phyloP scores from a whole-genome alignment of 495 filamentous ascomycete genomes.

The Astrothelium macrocarpum region DNA sequence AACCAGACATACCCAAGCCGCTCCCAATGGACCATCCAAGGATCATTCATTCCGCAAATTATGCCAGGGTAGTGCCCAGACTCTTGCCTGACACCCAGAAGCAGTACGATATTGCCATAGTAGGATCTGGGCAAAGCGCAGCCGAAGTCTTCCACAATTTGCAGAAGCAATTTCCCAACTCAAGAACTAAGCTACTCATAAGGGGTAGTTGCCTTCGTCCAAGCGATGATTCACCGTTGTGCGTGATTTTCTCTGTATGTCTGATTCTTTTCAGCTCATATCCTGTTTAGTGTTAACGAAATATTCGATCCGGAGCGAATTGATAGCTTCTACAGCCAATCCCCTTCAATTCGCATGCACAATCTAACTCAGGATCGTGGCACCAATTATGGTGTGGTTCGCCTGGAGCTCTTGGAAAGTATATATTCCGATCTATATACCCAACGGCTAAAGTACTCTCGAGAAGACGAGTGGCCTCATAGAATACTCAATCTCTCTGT shows the following conservation, averaged over 20 bases:
- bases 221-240: constrained; percentile 95
- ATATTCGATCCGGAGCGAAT: constrained; percentile 85
- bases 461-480: constrained; percentile 68
- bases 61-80: constrained; percentile 51
- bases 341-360: constrained; percentile 49
- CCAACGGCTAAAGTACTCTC: constrained; percentile 60
- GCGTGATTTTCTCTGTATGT: constrained; percentile 31
- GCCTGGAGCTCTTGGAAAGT: constrained; percentile 73
- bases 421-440: constrained; percentile 79
- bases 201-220: constrained; percentile 70
- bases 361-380: constrained; percentile 55
- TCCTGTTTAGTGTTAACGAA: constrained; percentile 66
- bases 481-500: constrained; percentile 60
- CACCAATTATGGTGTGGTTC: constrained; percentile 93
- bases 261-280: constrained; percentile 19
- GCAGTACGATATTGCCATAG: constrained; percentile 67
- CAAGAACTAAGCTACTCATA: constrained; percentile 66
- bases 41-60: constrained; percentile 86
- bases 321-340: constrained; percentile 58
- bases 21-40: constrained; percentile 52
- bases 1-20: constrained; percentile 60
- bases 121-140: constrained; percentile 85
- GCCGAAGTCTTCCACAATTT: constrained; percentile 93
- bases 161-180: constrained; percentile 70
- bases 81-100: constrained; percentile 47